These are phyloP conservation scores for Cladophialophora chaetospira DNA, from an alignment of 2,329 filamentous ascomycete genomes.

Conservation along the genomic window DNA sequence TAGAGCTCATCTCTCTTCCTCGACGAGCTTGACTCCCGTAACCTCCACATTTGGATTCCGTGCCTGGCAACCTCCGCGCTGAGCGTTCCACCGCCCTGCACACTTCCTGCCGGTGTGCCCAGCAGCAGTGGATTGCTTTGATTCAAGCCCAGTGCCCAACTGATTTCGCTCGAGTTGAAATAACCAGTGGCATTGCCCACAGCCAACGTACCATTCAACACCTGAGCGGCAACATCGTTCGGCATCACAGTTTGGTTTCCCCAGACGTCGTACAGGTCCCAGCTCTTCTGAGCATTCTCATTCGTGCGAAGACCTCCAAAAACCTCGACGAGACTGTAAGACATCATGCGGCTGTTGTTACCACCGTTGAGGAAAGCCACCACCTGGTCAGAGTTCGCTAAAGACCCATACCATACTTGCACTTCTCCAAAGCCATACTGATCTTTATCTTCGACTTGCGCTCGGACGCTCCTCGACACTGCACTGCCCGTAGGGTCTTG, in stretches of 20 bases:
- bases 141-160: constrained; percentile 52
- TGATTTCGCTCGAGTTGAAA: constrained; percentile 54
- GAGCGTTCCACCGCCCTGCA: constrained; percentile 39
- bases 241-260: constrained; percentile 53
- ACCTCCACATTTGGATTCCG: constrained; percentile 54
- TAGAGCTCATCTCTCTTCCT: constrained; percentile 26
- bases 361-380: constrained; percentile 56
- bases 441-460: constrained; percentile 45
- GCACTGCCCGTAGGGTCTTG: constrained; percentile 49
- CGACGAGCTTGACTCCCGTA: constrained; percentile 37
- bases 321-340: constrained; percentile 55
- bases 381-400: constrained; percentile 51
- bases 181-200: constrained; percentile 39
- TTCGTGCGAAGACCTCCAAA: constrained; percentile 52
- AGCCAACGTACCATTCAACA: constrained; percentile 44
- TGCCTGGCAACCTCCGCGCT: constrained; percentile 51
- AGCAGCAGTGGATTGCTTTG: constrained; percentile 48
- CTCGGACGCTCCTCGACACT: constrained; percentile 50
- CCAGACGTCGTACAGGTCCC: constrained; percentile 60
- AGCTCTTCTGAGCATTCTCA: constrained; percentile 45
- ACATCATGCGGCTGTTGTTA: constrained; percentile 48
- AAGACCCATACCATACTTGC: constrained; percentile 53
- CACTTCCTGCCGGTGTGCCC: constrained; percentile 49
- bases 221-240: constrained; percentile 45
- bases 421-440: constrained; percentile 50